phyloP scores from a whole-genome alignment of 805 yeast genomes.

The Kazachstania africana region DNA sequence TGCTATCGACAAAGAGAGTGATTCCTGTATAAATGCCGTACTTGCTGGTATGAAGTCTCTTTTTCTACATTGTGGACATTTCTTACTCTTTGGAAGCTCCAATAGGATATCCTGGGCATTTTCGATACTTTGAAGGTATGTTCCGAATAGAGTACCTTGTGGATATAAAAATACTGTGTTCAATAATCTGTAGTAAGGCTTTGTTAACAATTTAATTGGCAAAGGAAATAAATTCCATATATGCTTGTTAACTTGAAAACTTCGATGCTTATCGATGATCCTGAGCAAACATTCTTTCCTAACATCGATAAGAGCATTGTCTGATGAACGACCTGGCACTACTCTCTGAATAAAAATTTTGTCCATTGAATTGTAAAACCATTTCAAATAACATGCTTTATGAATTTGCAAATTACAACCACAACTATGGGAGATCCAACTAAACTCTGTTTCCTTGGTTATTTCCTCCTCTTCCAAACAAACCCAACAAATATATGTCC shows the following conservation, averaged over 20 bases:
- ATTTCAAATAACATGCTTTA: constrained; percentile 17
- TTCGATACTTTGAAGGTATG: not conserved
- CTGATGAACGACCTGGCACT: not conserved
- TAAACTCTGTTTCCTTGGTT: constrained; percentile 4
- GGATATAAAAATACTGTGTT: not conserved
- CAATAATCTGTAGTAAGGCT: not conserved
- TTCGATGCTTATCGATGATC: not conserved
- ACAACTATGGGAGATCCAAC: constrained; percentile 20
- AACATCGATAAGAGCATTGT: not conserved
- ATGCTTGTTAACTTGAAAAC: not conserved
- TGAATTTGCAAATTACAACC: constrained; percentile 24
- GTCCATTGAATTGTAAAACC: constrained; percentile 9
- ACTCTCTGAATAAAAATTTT: not conserved
- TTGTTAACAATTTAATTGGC: not conserved
- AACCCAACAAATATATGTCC: constrained; percentile 21
- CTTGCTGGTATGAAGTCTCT: constrained; percentile 1
- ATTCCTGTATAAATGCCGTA: constrained; percentile 1
- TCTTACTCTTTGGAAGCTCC: not conserved
- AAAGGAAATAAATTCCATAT: not conserved
- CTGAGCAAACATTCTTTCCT: not conserved
- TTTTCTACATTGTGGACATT: constrained; percentile 10
- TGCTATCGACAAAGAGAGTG: not conserved
- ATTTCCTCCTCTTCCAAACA: constrained; percentile 17
- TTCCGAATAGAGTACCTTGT: not conserved
- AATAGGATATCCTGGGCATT: not conserved